A percentile compares a stretch with the other conserved stretches of the same genome.
These are phyloP conservation scores for Blastosporella zonata DNA, from an alignment of 1,284 basidiomycete species.

Conservation along the genomic window DNA sequence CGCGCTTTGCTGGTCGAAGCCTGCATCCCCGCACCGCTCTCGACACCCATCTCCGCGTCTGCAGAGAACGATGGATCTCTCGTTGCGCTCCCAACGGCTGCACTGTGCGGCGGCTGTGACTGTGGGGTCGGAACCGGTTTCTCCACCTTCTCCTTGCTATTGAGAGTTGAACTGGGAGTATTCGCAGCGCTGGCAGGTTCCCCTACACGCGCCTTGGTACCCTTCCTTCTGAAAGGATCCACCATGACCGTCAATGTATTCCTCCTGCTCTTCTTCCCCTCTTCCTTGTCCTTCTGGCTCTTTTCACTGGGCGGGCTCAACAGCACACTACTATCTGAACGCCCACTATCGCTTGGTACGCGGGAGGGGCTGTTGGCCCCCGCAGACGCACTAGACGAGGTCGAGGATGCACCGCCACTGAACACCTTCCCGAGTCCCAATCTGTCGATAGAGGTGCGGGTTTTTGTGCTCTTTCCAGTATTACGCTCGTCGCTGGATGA, in stretches of 20 bases:
- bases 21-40: slow-evolving; percentile 37
- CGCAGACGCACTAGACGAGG: slow-evolving; percentile 1
- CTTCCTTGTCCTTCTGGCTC: slow-evolving; percentile 24
- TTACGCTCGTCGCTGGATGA: slow-evolving; percentile 26
- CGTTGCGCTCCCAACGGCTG: slow-evolving; percentile 9
- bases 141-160: slow-evolving; percentile 12
- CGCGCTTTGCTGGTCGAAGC: slow-evolving; percentile 73
- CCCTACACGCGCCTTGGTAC: slow-evolving; percentile 34
- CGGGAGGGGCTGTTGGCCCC: slow-evolving; percentile 15
- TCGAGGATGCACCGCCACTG: slow-evolving; percentile 16
- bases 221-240: slow-evolving; percentile 62
- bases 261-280: slow-evolving; percentile 58
- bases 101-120: slow-evolving; percentile 15
- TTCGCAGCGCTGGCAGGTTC: slow-evolving; percentile 22
- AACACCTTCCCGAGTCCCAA: slow-evolving; percentile 38
- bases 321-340: slow-evolving; percentile 23
- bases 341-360: slow-evolving; percentile 27
- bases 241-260: slow-evolving; percentile 85
- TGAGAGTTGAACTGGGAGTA: neutral
- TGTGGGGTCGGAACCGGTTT: slow-evolving; percentile 8
- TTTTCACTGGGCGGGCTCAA: slow-evolving; percentile 23
- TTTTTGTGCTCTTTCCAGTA: slow-evolving; percentile 33
- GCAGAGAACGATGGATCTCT: slow-evolving; percentile 15
- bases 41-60: slow-evolving; percentile 24
- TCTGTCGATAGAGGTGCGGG: slow-evolving; percentile 37